Base-by-base conservation (phyloP, 129 eudicot genomes). In the Dittrichia graveolens region DNA sequence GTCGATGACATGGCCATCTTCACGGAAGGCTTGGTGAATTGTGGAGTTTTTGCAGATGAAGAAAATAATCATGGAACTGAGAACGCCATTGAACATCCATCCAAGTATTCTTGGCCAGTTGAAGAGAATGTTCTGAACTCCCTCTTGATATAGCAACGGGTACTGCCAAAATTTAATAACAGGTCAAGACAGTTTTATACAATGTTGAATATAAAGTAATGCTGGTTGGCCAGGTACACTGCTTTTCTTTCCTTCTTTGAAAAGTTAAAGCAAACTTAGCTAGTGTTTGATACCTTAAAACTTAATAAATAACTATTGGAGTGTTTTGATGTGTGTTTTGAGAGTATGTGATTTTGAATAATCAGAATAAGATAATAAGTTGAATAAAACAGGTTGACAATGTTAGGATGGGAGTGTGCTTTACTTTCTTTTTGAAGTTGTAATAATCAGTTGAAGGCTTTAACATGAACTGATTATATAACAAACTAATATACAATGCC, bases 101-200 rank as follows among this genome's bases (percentile, higher is more conserved):
- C 97, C 97, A 0, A 95, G 89, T 61, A 95, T 88, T 48, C 96
- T 81, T 11, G 89, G 85, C 99, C 99, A 95, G 48, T 85, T 95
- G 92, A 90, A 95, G 74, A 95, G 99, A 11, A 80, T 75, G 85
- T 95, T 88, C 37, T 80, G 81, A 8, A 83, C 80, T 47, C 99
- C 99, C 78, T 88, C 97, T 85, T 85, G 87, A 66, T 95, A 95
- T 41, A 95, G 75, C 72, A 65, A n/a, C 46, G 95, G 97, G 80
- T 88, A 66, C 99, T 95, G 85, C 31, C 49, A 66, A 65, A 41
- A 16, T 65, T 8, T 6, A 11, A 43, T 54, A 37, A 47, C 40
- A 0, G 57, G 59, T 40, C 12, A 34, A 75, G 14, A 56, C 31
- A 2, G 60, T 45, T 61, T 24, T 31, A 58, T 8, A 2, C 19